Conservation (phyloP, 257 asterid species). For the Solanum acaule region DNA sequence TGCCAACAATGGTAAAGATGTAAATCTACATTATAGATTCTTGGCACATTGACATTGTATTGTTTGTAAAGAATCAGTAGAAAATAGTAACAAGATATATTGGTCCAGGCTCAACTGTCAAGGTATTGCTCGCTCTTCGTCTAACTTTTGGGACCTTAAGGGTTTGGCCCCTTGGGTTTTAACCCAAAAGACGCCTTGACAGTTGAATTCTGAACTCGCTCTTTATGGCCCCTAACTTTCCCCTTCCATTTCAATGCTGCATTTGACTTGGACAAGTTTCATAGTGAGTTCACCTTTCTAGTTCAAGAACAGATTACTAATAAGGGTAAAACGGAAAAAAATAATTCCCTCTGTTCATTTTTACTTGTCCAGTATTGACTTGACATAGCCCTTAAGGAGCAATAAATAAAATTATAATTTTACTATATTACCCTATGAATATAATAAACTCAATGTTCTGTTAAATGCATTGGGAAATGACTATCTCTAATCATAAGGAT, state of each 20-base stretch:
- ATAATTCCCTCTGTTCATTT: not conserved
- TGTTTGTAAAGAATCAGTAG: not conserved
- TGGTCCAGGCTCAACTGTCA: not conserved
- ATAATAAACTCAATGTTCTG: not conserved
- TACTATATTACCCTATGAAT: not conserved
- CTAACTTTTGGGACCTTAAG: not conserved
- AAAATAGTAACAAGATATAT: not conserved
- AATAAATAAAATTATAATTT: not conserved
- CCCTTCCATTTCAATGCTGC: not conserved
- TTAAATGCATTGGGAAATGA: not conserved
- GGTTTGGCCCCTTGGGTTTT: not conserved
- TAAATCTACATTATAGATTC: not conserved
- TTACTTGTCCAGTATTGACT: not conserved
- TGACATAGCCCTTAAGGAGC: not conserved
- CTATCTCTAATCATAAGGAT: not conserved
- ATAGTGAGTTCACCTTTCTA: not conserved
- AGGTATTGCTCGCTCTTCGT: not conserved
- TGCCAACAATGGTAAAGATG: constrained; percentile 21
- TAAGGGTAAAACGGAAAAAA: not conserved
- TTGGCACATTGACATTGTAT: not conserved
- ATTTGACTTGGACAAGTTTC: not conserved
- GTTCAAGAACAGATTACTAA: not conserved
- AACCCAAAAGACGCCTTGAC: not conserved
- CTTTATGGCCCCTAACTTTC: not conserved
- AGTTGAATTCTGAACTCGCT: not conserved